These are phyloP conservation scores for Colletotrichum spaethianum DNA, from an alignment of 2,329 filamentous ascomycete genomes.

Conservation along the genomic window DNA sequence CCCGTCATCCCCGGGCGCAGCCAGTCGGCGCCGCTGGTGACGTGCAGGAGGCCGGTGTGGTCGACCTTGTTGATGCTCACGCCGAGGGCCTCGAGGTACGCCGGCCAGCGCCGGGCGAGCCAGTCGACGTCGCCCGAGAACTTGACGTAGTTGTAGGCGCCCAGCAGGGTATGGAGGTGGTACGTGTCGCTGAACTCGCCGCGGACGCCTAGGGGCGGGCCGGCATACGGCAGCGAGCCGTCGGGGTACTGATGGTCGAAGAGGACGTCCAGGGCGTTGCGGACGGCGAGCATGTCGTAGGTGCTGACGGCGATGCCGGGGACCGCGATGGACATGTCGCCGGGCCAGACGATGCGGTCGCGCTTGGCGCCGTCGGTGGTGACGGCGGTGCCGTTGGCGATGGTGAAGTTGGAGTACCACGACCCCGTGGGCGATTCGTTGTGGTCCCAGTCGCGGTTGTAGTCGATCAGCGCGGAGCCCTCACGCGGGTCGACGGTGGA, in stretches of 20 bases:
- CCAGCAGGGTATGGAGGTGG: slow-evolving; percentile 68
- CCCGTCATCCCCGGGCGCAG: slow-evolving; percentile 64
- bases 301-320: slow-evolving; percentile 41
- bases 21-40: slow-evolving; percentile 66
- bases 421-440: slow-evolving; percentile 52
- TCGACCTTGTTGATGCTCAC: slow-evolving; percentile 53
- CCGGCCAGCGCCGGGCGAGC: slow-evolving; percentile 58
- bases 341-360: slow-evolving; percentile 70
- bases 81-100: slow-evolving; percentile 56
- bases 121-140: slow-evolving; percentile 62
- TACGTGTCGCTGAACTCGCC: slow-evolving; percentile 65
- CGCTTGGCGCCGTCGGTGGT: slow-evolving; percentile 67
- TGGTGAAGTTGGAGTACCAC: slow-evolving; percentile 49
- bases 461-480: slow-evolving; percentile 52
- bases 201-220: slow-evolving; percentile 57
- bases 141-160: slow-evolving; percentile 64
- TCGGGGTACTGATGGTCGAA: slow-evolving; percentile 62
- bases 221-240: slow-evolving; percentile 62
- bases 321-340: slow-evolving; percentile 66
- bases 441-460: slow-evolving; percentile 50
- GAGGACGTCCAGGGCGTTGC: slow-evolving; percentile 59
- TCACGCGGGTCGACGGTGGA: slow-evolving; percentile 53
- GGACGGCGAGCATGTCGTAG: slow-evolving; percentile 54
- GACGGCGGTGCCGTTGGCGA: slow-evolving; percentile 51
- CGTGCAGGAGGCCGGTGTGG: slow-evolving; percentile 60